Evolutionary conservation across 495 filamentous ascomycete species (phyloP), one percentile per base, ranked within the genome.

Genomic region (Aspergillus sparsus): DNA sequence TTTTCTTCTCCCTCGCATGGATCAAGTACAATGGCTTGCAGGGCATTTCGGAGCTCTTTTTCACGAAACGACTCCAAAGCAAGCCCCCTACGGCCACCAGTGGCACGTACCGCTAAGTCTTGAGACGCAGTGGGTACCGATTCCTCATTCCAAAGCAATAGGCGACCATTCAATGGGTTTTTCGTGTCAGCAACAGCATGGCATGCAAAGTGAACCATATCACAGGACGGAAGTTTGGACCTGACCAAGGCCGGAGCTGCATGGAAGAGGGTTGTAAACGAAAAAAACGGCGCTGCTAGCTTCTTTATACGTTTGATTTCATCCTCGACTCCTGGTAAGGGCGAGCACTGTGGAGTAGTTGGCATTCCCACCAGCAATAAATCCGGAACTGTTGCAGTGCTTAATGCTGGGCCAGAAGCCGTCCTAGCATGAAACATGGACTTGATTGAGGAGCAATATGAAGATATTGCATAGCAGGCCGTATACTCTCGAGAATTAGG

Each of bases 141-240:
- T 27, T 27, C 1, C 21, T 27, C 21, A 27, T 27, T 27, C 21
- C 21, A 27, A 16, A 61, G 58, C 6, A 32, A 9, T 5, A 57
- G 46, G 36, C 12, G 16, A 27, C 60, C 49, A 6, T 39, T 35
- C 9, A 39, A 47, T n/a, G 60, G 60, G 36, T 58, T 33, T 7
- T 3, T 39, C 3, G 60, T 7, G 32, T 62, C 39, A 10, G 60
- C 47, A 1, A 47, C 2, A 5, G 47, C 60, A 32, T 62, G 60
- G 46, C 60, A 57, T 57, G 60, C 21, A 37, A 62, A 62, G 41
- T 62, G 60, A 41, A 57, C 2, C 7, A 62, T 6, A 18, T 52
- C 15, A 15, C 41, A 39, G 27, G 5, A 15, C 5, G 34, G 36
- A 21, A 62, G 36, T 15, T 47, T 18, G 49, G 34, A 55, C 58